These are phyloP conservation scores for Russula virescens DNA, from an alignment of 768 basidiomycete genomes.

Conservation along the genomic window DNA sequence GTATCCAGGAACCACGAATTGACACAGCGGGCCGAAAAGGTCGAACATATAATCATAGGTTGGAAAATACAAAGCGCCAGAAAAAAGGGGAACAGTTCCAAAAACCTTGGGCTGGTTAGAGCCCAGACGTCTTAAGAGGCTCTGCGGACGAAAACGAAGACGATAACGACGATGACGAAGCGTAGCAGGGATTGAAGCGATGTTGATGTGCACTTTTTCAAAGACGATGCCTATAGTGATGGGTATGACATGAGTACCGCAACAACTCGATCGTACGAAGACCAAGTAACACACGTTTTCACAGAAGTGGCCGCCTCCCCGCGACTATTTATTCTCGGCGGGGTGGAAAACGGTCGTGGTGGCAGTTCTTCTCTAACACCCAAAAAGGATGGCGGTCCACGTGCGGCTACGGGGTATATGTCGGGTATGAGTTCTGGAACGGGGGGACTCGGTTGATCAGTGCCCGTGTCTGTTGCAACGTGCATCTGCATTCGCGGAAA, in stretches of 20 bases:
- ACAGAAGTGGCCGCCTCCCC: background rate
- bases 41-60: slow-evolving; percentile 4
- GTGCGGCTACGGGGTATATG: background rate
- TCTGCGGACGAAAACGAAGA: slow-evolving; percentile 4
- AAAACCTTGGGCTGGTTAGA: background rate
- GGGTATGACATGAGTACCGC: background rate
- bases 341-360: slow-evolving; percentile 20
- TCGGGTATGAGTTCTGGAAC: slow-evolving; percentile 6
- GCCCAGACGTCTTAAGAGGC: background rate
- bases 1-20: background rate
- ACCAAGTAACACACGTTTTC: background rate
- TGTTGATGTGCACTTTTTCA: background rate
- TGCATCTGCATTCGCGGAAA: background rate
- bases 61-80: background rate
- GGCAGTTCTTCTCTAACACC: slow-evolving; percentile 8
- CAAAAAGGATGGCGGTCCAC: background rate
- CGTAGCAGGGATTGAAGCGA: background rate
- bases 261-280: background rate
- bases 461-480: background rate
- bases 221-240: background rate
- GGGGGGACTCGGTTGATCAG: too few relatives aligned
- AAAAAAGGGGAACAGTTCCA: background rate
- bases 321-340: slow-evolving; percentile 16
- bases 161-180: background rate
- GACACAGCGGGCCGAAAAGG: background rate